phyloP scores from a whole-genome alignment of 208 protist species.

The Crithidia acanthocephali region DNA sequence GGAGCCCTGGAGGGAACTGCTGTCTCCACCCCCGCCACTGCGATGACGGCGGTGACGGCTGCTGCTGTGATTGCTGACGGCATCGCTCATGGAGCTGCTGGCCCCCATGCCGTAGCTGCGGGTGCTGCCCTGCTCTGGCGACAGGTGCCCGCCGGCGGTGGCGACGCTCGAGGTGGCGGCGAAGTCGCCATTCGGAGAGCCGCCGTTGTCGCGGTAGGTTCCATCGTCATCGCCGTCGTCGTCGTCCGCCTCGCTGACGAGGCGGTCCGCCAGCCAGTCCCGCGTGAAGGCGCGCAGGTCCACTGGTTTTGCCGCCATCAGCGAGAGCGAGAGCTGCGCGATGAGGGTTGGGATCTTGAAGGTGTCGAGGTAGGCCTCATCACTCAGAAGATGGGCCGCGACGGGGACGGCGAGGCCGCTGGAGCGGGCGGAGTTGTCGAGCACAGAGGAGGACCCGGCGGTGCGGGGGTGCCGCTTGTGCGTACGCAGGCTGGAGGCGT shows the following conservation, averaged over 20 bases:
- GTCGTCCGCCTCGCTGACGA: slow-evolving; percentile 34
- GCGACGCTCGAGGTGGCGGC: background rate
- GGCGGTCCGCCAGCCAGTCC: slow-evolving; percentile 55
- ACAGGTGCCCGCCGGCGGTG: background rate
- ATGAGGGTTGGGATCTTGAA: slow-evolving; percentile 57
- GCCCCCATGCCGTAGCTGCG: slow-evolving; percentile 10
- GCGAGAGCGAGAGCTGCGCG: slow-evolving; percentile 47
- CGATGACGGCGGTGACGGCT: background rate
- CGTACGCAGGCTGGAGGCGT: background rate
- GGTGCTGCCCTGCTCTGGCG: slow-evolving; percentile 8
- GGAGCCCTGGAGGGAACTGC: too few relatives aligned
- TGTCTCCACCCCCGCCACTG: background rate
- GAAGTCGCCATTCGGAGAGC: too few relatives aligned
- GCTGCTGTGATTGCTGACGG: slow-evolving; percentile 18
- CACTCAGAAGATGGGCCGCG: slow-evolving; percentile 31
- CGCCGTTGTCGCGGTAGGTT: too few relatives aligned
- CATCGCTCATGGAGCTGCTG: slow-evolving; percentile 20
- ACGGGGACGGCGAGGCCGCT: background rate
- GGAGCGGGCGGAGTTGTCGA: background rate
- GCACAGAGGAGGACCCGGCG: slow-evolving; percentile 1
- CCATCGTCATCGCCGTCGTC: slow-evolving; percentile 4
- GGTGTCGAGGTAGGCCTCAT: slow-evolving; percentile 64
- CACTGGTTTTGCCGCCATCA: slow-evolving; percentile 60
- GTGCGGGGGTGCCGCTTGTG: background rate
- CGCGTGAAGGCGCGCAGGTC: slow-evolving; percentile 68